Percentiles rank a stretch among this genome's conserved stretches.
phyloP scores from a whole-genome alignment of 2,329 filamentous ascomycete species.

The Colletotrichum graminicola region DNA sequence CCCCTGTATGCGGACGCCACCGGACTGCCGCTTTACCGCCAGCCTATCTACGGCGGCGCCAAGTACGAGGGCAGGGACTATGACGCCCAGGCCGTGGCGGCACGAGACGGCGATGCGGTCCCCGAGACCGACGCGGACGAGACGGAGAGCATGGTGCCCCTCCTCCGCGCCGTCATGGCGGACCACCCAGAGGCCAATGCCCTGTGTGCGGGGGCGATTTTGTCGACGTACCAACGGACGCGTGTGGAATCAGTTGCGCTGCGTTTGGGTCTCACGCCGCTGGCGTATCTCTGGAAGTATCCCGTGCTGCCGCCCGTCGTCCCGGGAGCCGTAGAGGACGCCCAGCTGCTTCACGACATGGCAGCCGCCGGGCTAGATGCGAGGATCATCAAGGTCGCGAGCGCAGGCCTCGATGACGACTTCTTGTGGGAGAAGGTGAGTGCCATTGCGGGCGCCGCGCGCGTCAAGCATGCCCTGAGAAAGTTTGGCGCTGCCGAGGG shows the following conservation, averaged over 20 bases:
- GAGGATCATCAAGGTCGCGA: constrained; percentile 95
- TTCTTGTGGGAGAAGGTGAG: constrained; percentile 87
- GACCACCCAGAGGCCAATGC: constrained; percentile 86
- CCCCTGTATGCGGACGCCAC: constrained; percentile 86
- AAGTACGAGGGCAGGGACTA: constrained; percentile 82
- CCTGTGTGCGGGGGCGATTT: constrained; percentile 88
- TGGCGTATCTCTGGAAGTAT: constrained; percentile 95
- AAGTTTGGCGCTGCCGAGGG: constrained; percentile 78
- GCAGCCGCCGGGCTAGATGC: constrained; percentile 81
- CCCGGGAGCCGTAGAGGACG: constrained; percentile 53
- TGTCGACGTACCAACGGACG: constrained; percentile 96
- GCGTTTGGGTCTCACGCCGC: constrained; percentile 83
- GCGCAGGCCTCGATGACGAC: constrained; percentile 83
- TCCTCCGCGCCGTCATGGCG: constrained; percentile 75
- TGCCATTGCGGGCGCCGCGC: constrained; percentile 60
- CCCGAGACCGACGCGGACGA: constrained; percentile 70
- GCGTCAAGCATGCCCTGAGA: constrained; percentile 66
- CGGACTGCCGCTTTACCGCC: constrained; percentile 85
- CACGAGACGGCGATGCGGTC: constrained; percentile 34
- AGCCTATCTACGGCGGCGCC: constrained; percentile 78
- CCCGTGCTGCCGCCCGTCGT: constrained; percentile 72
- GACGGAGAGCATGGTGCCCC: constrained; percentile 85
- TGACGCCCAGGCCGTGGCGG: constrained; percentile 47
- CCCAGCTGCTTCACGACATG: constrained; percentile 84
- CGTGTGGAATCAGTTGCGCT: constrained; percentile 91